Evolutionary conservation across 108 stramenopile genomes (phyloP).

Genomic region (Asterionellopsis glacialis): DNA sequence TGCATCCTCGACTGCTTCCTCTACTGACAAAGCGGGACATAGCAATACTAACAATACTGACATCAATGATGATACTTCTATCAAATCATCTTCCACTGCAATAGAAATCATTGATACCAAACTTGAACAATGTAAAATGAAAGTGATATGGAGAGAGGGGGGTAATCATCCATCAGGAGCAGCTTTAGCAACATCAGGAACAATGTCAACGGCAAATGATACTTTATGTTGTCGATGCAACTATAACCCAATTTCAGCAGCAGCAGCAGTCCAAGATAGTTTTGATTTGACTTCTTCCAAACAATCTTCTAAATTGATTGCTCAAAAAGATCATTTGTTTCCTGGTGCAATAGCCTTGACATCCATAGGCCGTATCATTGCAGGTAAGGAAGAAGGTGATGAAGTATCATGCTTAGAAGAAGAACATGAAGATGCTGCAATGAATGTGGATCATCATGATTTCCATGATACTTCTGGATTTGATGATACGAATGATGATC

Average conservation of each 20-base stretch:
- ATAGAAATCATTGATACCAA: too few species aligned
- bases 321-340: slow-evolving; percentile 8
- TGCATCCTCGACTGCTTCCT: too few species aligned
- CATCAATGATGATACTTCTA: too few species aligned
- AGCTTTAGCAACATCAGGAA: too few species aligned
- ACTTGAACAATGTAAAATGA: too few species aligned
- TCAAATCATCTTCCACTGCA: too few species aligned
- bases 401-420: slow-evolving; percentile 34
- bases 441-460: not conserved
- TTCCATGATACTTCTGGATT: slow-evolving; percentile 8
- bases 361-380: slow-evolving; percentile 48
- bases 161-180: too few species aligned
- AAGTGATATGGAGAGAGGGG: too few species aligned
- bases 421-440: not conserved
- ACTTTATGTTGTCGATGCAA: too few species aligned
- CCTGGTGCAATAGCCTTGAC: slow-evolving; percentile 29
- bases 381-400: slow-evolving; percentile 45
- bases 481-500: slow-evolving; percentile 21
- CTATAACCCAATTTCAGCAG: slow-evolving; percentile 4
- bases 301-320: slow-evolving; percentile 5
- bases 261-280: not conserved
- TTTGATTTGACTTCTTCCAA: not conserved
- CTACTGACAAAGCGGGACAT: too few species aligned
- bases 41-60: too few species aligned
- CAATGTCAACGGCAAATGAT: too few species aligned